Base-by-base conservation (phyloP, 2,329 filamentous ascomycete species). In the Volutella citrinella region DNA sequence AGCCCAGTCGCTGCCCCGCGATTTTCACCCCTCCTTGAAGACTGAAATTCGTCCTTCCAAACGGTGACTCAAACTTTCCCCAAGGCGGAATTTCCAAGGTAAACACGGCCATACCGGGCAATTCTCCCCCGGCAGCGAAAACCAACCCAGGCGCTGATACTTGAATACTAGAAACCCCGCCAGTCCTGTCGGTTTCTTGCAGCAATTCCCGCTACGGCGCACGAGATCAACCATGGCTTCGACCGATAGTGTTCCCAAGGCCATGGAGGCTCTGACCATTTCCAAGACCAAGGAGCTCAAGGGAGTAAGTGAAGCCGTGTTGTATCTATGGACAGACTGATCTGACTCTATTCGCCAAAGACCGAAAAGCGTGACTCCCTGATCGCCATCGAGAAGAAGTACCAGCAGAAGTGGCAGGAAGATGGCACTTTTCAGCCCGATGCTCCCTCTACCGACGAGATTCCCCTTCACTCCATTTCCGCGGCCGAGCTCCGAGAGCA, bases 331-430 rank as follows among this genome's bases (percentile, higher is more conserved):
- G n/a, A n/a, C n/a, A n/a, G n/a, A n/a, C n/a, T n/a, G n/a, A n/a
- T n/a, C n/a, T n/a, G n/a, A n/a, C n/a, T n/a, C n/a, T n/a, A n/a
- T n/a, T n/a, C 42, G 27, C 38, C 42, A 36, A 53, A 87, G 77
- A 95, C 89, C 23, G 87, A 94, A 55, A 95, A 95, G 68, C 75
- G 89, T 60, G 88, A 95, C 56, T 77, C 82, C 31, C 72, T 95
- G 48, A 82, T 93, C 51, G 79, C 79, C 19, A 77, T 84, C 54
- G 91, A 97, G 70, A 94, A 93, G 69, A 89, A 89, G 60, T 96
- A 95, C 66, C 91, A 97, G 68, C 70, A 82, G 57, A 73, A 82
- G 76, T 66, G 63, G 63, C 51, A 59, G 28, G 54, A 64, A 7
- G 61, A 62, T 30, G 42, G 55, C 36, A 70, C 95, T 50, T 98